A percentile compares a stretch with the other conserved stretches of the same genome.
These are phyloP conservation scores for Bacidia rubella DNA, from an alignment of 495 filamentous ascomycete species.

Conservation along the genomic window DNA sequence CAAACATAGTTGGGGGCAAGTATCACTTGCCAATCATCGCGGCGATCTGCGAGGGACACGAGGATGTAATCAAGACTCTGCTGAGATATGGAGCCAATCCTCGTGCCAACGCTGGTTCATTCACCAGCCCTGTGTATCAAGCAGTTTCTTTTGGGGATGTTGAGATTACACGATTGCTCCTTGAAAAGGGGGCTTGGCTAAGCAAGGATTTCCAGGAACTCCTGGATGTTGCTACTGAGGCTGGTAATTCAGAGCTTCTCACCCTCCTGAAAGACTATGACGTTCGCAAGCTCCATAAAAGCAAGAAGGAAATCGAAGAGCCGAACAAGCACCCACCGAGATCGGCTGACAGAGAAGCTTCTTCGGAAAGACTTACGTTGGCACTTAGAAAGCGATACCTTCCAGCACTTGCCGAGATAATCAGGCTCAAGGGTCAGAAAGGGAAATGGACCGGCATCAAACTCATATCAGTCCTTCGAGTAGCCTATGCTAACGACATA, in stretches of 20 bases:
- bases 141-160: conserved; percentile 7
- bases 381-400: neutral
- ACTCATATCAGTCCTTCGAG: neutral
- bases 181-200: conserved; percentile 13
- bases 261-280: conserved; percentile 10
- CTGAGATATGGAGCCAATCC: neutral
- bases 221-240: conserved; percentile 14
- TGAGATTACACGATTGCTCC: conserved; percentile 4
- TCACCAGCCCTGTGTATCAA: conserved; percentile 6
- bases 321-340: neutral
- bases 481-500: neutral
- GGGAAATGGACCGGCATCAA: conserved; percentile 10
- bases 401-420: neutral
- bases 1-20: conserved; percentile 4
- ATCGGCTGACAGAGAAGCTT: neutral
- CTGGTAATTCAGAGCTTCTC: conserved; percentile 6
- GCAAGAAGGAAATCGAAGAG: neutral
- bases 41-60: neutral
- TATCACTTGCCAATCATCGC: conserved; percentile 7
- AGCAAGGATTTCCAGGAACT: conserved; percentile 9
- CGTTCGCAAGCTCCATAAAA: conserved; percentile 1
- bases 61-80: neutral
- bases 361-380: too few relatives aligned
- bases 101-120: neutral
- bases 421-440: conserved; percentile 2